phyloP scores from a whole-genome alignment of 2,329 filamentous ascomycete species.

The Colletotrichum sojae region DNA sequence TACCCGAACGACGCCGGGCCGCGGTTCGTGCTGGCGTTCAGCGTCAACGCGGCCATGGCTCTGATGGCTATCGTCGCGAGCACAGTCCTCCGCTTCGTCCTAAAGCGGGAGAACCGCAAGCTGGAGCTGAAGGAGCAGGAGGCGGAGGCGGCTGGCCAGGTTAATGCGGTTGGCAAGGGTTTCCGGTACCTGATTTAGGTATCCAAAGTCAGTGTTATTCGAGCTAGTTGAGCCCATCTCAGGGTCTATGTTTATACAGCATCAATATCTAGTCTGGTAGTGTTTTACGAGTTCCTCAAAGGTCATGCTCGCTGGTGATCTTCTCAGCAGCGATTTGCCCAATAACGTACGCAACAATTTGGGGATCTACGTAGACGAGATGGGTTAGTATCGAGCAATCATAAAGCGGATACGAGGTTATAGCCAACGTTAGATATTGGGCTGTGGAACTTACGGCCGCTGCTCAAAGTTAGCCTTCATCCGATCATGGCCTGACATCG shows the following conservation, averaged over 20 bases:
- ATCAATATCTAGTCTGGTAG: not conserved
- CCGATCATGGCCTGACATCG: not conserved
- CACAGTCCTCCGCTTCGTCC: constrained; percentile 42
- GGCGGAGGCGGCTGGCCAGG: constrained; percentile 31
- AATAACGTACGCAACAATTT: constrained; percentile 28
- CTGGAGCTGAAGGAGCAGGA: constrained; percentile 42
- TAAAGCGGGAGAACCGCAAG: constrained; percentile 44
- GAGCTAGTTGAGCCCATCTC: not conserved
- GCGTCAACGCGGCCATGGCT: constrained; percentile 46
- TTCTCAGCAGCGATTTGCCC: constrained; percentile 15
- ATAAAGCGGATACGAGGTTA: no score
- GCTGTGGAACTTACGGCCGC: constrained; percentile 20
- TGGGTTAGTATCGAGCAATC: not conserved
- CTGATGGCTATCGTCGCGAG: constrained; percentile 43
- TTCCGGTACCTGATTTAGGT: constrained; percentile 41
- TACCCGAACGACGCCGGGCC: constrained; percentile 45
- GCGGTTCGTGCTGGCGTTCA: constrained; percentile 45
- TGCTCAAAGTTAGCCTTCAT: not conserved
- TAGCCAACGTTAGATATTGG: no score
- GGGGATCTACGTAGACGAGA: constrained; percentile 9
- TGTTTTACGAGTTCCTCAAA: not conserved
- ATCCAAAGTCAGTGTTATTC: not conserved
- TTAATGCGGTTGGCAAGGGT: constrained; percentile 27
- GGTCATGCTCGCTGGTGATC: not conserved
- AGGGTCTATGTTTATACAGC: not conserved